Evolutionary conservation across 352 stramenopile genomes (phyloP), one percentile per base, ranked within the genome.

Genomic region (Phytophthora pseudosyringae): DNA sequence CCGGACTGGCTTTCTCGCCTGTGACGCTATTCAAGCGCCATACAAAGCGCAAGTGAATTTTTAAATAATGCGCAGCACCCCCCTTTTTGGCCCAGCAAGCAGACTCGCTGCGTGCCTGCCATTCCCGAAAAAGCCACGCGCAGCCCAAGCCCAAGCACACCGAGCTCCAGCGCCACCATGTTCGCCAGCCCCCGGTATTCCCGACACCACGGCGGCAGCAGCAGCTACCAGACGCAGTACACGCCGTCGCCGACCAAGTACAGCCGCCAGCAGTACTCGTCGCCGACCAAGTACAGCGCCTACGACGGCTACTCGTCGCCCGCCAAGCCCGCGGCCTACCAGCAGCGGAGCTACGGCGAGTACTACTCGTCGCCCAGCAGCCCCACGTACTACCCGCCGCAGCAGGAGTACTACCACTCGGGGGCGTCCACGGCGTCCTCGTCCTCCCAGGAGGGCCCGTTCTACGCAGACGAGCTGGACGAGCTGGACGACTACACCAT

Each of bases 381-480:
- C 53, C 67, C 62, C 5, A 69, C 64, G 29, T 71, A 83, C 46
- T 81, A 91, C 60, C 79, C 89, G 61, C 66, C 83, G 40, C 75
- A 82, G 55, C 64, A 78, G 12, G 82, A 92, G 68, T 88, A 80
- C 65, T 89, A 90, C 71, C 61, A 86, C 63, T 93, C 83, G 21
- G 76, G 83, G n/a, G 85, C 81, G 13, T 93, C 83, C 8, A 90
- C 83, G 33, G 83, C 81, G 3, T 93, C 83, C n/a, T 93, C 83
- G 2, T 91, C 83, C 3, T 91, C 81, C 0, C 83, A 93, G 66
- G 83, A 93, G 51, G 82, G 80, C 10, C 69, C 69, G 26, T 90
- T 91, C 75, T 92, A 90, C 65, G 71, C 68, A 9, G 83, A 92
- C 48, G 83, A 93, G 49, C 65, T 91, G 25, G 83, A 93, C 41